Conservation (phyloP, 768 basidiomycete genomes). For the Termitomyces sp. region DNA sequence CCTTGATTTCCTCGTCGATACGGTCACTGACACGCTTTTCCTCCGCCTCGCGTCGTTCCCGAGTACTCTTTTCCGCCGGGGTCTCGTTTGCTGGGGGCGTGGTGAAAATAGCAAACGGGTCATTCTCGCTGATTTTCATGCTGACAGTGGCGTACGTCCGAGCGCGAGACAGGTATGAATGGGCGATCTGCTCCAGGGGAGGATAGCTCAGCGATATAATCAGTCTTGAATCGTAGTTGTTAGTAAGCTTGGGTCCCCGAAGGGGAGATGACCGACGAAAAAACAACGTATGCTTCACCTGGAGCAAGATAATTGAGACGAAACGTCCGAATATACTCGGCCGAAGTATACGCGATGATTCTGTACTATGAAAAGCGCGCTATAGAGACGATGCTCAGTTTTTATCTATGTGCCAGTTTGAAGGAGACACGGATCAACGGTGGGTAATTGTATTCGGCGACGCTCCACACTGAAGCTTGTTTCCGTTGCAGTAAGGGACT, state of each 20-base stretch:
- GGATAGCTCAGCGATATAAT: background rate
- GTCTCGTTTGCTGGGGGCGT: constrained; percentile 58
- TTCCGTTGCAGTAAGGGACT: background rate
- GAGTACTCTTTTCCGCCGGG: constrained; percentile 32
- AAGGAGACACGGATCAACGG: background rate
- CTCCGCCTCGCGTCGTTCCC: constrained; percentile 48
- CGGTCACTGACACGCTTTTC: constrained; percentile 51
- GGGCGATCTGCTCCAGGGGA: background rate
- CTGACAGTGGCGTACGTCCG: background rate
- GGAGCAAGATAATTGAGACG: too few relatives aligned
- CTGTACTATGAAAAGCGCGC: background rate
- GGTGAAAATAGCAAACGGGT: constrained; percentile 56
- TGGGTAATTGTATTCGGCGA: background rate
- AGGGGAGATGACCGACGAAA: background rate
- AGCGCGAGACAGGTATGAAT: background rate
- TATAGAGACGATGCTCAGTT: background rate
- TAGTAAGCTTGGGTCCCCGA: background rate
- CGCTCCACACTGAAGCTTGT: background rate
- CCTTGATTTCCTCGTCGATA: constrained; percentile 54
- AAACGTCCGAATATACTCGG: too few relatives aligned
- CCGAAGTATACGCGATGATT: background rate
- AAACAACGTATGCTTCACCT: background rate
- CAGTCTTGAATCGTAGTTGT: background rate
- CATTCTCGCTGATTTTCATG: constrained; percentile 25
- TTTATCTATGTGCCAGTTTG: background rate